Conservation (phyloP, 1,139 yeast species). For the Candida sp. region DNA sequence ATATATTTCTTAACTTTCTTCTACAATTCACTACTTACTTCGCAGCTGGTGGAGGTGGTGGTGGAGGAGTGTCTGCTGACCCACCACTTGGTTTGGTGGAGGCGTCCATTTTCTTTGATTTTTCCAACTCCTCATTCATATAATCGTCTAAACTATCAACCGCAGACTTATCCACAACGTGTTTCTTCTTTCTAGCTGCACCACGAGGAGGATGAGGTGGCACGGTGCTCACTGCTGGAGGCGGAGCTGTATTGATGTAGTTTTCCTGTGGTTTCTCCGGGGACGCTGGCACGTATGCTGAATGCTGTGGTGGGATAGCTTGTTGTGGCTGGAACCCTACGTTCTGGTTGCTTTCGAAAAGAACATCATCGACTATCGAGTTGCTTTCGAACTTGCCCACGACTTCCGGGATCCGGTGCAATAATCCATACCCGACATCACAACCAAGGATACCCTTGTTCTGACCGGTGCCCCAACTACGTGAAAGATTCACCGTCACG, state of each 20-base stretch:
- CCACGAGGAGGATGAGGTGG: slow-evolving; percentile 22
- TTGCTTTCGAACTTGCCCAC: slow-evolving; percentile 49
- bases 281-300: slow-evolving; percentile 8
- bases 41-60: slow-evolving; percentile 28
- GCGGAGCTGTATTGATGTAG: slow-evolving; percentile 14
- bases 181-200: slow-evolving; percentile 34
- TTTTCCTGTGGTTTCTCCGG: slow-evolving; percentile 12
- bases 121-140: slow-evolving; percentile 51
- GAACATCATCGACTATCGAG: slow-evolving; percentile 38
- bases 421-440: slow-evolving; percentile 91
- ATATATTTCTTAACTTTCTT: slow-evolving; percentile 5
- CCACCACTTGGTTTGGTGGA: slow-evolving; percentile 5
- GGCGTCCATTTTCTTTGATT: slow-evolving; percentile 42
- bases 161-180: slow-evolving; percentile 25
- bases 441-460: slow-evolving; percentile 85
- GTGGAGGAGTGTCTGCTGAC: slow-evolving; percentile 20
- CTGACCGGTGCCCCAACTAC: slow-evolving; percentile 54
- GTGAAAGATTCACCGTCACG: slow-evolving; percentile 65
- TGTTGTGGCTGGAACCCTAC: slow-evolving; percentile 16
- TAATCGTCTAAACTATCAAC: slow-evolving; percentile 38
- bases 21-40: neutral
- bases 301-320: slow-evolving; percentile 4
- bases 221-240: slow-evolving; percentile 13
- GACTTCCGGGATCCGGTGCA: slow-evolving; percentile 83
- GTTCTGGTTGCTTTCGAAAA: slow-evolving; percentile 34